Percentiles rank a stretch among this genome's conserved stretches.
Conservation (phyloP, 768 basidiomycete species). For the Rhodotorula taiwanensis region DNA sequence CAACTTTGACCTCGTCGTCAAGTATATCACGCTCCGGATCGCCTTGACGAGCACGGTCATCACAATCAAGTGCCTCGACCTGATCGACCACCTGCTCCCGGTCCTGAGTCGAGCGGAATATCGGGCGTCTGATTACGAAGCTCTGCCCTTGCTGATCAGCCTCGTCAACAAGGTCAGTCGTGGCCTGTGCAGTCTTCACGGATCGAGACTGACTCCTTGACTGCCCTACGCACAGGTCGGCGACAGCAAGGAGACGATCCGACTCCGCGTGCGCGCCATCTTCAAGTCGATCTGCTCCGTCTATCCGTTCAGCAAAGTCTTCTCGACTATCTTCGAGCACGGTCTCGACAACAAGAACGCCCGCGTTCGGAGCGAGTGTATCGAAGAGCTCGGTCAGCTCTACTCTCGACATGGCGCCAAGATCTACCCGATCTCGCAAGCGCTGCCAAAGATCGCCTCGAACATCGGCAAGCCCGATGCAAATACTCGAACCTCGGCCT, state of each 20-base stretch:
- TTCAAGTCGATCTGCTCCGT: conserved; percentile 79
- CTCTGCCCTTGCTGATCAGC: conserved; percentile 77
- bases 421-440: conserved; percentile 64
- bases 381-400: conserved; percentile 72
- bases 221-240: conserved; percentile 61
- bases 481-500: conserved; percentile 75
- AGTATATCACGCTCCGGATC: conserved; percentile 83
- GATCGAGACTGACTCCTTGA: neutral
- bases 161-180: conserved; percentile 76
- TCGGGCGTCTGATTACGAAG: conserved; percentile 78
- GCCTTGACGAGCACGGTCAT: conserved; percentile 88
- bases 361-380: conserved; percentile 76
- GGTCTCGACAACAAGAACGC: conserved; percentile 85
- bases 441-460: conserved; percentile 66
- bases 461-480: conserved; percentile 87
- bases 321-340: conserved; percentile 77
- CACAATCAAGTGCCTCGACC: conserved; percentile 77
- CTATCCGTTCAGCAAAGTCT: conserved; percentile 86
- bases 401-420: conserved; percentile 74
- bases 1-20: conserved; percentile 83
- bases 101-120: conserved; percentile 67
- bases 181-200: neutral
- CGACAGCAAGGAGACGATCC: conserved; percentile 76
- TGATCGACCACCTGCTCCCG: conserved; percentile 67
- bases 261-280: conserved; percentile 70